phyloP scores from a whole-genome alignment of 73 alveolate genomes.

The Stentor roeselii region DNA sequence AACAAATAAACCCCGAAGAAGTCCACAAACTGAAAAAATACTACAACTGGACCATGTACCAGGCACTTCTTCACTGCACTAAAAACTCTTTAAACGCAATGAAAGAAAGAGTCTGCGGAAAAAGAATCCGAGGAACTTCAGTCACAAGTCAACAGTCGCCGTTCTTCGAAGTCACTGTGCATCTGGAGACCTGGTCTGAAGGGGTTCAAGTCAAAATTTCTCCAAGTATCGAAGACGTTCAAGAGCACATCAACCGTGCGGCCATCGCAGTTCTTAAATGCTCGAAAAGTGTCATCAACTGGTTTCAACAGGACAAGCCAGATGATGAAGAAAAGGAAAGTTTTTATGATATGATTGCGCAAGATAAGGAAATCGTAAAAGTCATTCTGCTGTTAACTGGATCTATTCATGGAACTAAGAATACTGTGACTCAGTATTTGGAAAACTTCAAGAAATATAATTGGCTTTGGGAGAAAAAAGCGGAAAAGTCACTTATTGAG shows the following conservation, averaged over 20 bases:
- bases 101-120: constrained; percentile 99
- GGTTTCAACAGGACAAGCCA: constrained; percentile 90
- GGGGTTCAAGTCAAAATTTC: constrained; percentile 43
- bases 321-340: constrained; percentile 92
- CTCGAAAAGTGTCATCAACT: constrained; percentile 92
- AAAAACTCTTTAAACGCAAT: constrained; percentile 96
- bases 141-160: constrained; percentile 84
- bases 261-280: constrained; percentile 99
- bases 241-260: constrained; percentile 98
- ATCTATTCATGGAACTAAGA: constrained; percentile 95
- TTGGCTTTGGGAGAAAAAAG: constrained; percentile 98
- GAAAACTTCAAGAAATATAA: constrained; percentile 93
- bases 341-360: constrained; percentile 99
- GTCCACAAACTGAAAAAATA: constrained; percentile 97
- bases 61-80: constrained; percentile 99
- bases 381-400: constrained; percentile 99
- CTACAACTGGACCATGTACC: constrained; percentile 99
- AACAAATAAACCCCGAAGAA: constrained; percentile 96
- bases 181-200: constrained; percentile 71
- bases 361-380: constrained; percentile 99
- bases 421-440: constrained; percentile 79
- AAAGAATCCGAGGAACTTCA: constrained; percentile 61
- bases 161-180: constrained; percentile 98
- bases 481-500: constrained; percentile 90
- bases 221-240: constrained; percentile 78